Evolutionary conservation across 164 flowering plant genomes (phyloP).

Genomic region (Berberis thunbergii): DNA sequence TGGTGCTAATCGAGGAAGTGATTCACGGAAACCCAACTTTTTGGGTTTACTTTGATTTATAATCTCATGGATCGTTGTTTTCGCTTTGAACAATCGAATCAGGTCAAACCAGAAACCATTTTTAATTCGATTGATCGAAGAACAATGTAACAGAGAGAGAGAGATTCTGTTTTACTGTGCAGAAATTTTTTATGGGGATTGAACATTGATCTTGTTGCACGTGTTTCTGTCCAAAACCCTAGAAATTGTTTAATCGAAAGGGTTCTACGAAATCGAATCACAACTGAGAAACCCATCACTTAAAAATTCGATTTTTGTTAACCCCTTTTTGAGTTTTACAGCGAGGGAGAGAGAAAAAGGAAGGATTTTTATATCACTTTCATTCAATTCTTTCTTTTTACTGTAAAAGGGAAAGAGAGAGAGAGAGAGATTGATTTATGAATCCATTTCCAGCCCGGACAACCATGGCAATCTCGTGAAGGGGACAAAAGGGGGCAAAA

Average conservation of each 20-base stretch:
- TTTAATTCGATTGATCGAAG: too few relatives aligned
- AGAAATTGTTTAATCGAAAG: not conserved
- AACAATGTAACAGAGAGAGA: too few relatives aligned
- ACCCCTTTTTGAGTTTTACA: not conserved
- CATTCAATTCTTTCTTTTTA: not conserved
- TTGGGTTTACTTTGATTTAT: too few relatives aligned
- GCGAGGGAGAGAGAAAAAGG: not conserved
- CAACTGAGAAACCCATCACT: not conserved
- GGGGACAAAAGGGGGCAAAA: slow-evolving; percentile 29
- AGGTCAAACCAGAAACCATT: too few relatives aligned
- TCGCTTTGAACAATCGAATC: too few relatives aligned
- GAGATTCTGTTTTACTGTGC: too few relatives aligned
- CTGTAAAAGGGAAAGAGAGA: too few relatives aligned
- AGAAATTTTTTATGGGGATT: slow-evolving; percentile 29
- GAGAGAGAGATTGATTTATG: not conserved
- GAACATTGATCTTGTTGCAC: slow-evolving; percentile 45
- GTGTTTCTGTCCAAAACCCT: slow-evolving; percentile 20
- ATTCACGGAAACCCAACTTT: too few relatives aligned
- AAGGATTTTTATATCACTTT: slow-evolving; percentile 9
- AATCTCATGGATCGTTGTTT: too few relatives aligned
- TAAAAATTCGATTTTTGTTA: slow-evolving; percentile 1
- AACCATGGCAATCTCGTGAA: slow-evolving; percentile 78
- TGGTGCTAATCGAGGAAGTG: too few relatives aligned
- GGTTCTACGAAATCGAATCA: too few relatives aligned
- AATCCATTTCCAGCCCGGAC: slow-evolving; percentile 33